Evolutionary conservation across 257 asterid genomes (phyloP), one percentile per base, ranked within the genome.

Genomic region (Petunia secreta): DNA sequence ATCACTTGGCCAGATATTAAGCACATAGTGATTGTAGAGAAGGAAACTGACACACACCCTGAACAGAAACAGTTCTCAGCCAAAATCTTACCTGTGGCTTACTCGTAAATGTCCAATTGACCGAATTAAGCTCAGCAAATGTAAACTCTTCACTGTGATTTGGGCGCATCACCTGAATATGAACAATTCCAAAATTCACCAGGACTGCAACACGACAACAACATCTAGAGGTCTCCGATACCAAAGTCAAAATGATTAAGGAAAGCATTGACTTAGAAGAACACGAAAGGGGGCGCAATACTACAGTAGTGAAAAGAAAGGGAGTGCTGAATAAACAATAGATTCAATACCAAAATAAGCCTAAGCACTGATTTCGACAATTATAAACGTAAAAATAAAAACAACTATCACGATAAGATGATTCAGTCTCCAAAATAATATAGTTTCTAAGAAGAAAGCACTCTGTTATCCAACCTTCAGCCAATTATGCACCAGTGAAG

Each of bases 141-240:
- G 88, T 80, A 83, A 87, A 87, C 79, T 88, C 95, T 25, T 82
- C 92, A 50, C 93, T 97, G 37, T 95, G 96, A 80, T 88, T 91
- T 40, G 91, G 67, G 80, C 88, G 96, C 98, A 93, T 86, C 43
- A 95, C 93, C 99, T 95, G 85, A 79, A 86, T 75, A 82, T 43
- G 38, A 46, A 60, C 15, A 76, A 10, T 78, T 65, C 52, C 74
- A 71, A 71, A 83, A 40, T 8, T 48, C 69, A 73, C 25, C 77
- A 48, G 36, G 54, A 11, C 62, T 50, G 43, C 44, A 50, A 52
- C 38, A 48, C 8, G 62, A 50, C 36, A 71, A 9, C 1, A 34
- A 50, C 62, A 73, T 73, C 77, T 48, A 13, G n/a, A 46, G 59
- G 60, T 48, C 60, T 48, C 59, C 25, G 9, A 2, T 71, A 48